Percentiles rank a stretch among this genome's conserved stretches.
phyloP scores from a whole-genome alignment of 2,329 filamentous ascomycete genomes.

The Sclerotinia glacialis region DNA sequence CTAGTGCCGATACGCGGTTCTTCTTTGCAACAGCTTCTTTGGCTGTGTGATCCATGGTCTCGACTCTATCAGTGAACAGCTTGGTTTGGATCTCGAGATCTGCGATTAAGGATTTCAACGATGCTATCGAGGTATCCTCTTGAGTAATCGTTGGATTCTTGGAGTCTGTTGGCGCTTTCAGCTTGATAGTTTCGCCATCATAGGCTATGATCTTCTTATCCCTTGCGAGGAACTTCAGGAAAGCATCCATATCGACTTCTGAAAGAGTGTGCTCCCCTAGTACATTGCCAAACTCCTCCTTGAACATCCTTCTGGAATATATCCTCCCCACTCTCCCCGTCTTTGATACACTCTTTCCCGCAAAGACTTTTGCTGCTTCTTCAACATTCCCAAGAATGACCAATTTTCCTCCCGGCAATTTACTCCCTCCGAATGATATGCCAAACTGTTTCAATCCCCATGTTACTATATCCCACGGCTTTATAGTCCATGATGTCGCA shows the following conservation, averaged over 20 bases:
- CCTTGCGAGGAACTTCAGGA: conserved; percentile 67
- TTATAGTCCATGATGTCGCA: conserved; percentile 64
- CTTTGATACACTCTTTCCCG: conserved; percentile 44
- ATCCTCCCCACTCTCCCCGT: conserved; percentile 61
- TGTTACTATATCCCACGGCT: conserved; percentile 66
- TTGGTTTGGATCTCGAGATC: conserved; percentile 71
- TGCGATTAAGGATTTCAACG: conserved; percentile 73
- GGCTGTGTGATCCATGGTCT: conserved; percentile 61
- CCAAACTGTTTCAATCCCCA: conserved; percentile 76
- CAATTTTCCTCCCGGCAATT: conserved; percentile 58
- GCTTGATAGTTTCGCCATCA: conserved; percentile 70
- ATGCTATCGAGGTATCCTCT: conserved; percentile 79
- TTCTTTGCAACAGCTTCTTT: conserved; percentile 69
- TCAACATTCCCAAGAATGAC: conserved; percentile 64
- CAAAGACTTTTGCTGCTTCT: conserved; percentile 55
- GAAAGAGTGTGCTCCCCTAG: conserved; percentile 55
- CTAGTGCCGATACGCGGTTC: conserved; percentile 71
- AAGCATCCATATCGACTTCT: conserved; percentile 62
- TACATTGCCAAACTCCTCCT: conserved; percentile 53
- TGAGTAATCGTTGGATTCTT: conserved; percentile 55
- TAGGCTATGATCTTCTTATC: conserved; percentile 60
- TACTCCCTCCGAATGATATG: conserved; percentile 53
- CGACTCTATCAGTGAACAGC: conserved; percentile 64
- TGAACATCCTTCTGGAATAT: conserved; percentile 65
- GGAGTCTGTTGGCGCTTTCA: conserved; percentile 55